A percentile compares a stretch with the other conserved stretches of the same genome.
These are phyloP conservation scores for Hyphodiscus sp. DNA, from an alignment of 2,329 filamentous ascomycete genomes.

Conservation along the genomic window DNA sequence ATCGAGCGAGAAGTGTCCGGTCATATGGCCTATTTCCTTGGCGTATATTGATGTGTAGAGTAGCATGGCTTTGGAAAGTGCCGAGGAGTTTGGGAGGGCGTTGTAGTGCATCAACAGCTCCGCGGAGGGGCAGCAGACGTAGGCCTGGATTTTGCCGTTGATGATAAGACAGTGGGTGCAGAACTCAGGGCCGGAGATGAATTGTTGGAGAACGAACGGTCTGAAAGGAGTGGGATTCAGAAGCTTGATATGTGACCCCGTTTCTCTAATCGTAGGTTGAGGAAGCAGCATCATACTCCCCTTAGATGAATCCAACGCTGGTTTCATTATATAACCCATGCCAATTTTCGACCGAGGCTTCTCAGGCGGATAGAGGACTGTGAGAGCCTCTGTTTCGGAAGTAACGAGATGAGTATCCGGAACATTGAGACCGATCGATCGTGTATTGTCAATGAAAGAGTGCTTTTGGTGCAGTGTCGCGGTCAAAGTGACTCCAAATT, in stretches of 20 bases:
- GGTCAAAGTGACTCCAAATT: conserved; percentile 52
- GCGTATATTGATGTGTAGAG: conserved; percentile 57
- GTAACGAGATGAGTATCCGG: conserved; percentile 49
- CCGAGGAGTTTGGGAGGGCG: conserved; percentile 47
- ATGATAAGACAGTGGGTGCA: conserved; percentile 66
- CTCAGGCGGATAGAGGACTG: conserved; percentile 38
- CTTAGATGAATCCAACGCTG: conserved; percentile 51
- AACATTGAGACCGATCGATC: conserved; percentile 45
- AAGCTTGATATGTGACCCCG: conserved; percentile 45
- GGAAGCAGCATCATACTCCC: conserved; percentile 62
- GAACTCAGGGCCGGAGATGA: conserved; percentile 56
- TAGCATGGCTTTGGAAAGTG: conserved; percentile 53
- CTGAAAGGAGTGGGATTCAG: conserved; percentile 34
- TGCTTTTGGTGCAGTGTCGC: conserved; percentile 57
- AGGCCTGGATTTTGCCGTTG: conserved; percentile 56
- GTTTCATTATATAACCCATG: conserved; percentile 56
- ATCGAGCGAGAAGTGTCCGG: conserved; percentile 67
- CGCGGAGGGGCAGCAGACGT: conserved; percentile 58
- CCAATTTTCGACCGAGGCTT: conserved; percentile 20
- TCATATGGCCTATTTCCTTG: conserved; percentile 44
- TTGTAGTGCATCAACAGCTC: conserved; percentile 62
- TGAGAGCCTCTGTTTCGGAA: conserved; percentile 44
- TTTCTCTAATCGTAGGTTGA: conserved; percentile 43
- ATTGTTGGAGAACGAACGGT: conserved; percentile 66
- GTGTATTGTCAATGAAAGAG: conserved; percentile 54